Evolutionary conservation across 2,329 filamentous ascomycete genomes (phyloP).

Genomic region (Neurospora sp.): DNA sequence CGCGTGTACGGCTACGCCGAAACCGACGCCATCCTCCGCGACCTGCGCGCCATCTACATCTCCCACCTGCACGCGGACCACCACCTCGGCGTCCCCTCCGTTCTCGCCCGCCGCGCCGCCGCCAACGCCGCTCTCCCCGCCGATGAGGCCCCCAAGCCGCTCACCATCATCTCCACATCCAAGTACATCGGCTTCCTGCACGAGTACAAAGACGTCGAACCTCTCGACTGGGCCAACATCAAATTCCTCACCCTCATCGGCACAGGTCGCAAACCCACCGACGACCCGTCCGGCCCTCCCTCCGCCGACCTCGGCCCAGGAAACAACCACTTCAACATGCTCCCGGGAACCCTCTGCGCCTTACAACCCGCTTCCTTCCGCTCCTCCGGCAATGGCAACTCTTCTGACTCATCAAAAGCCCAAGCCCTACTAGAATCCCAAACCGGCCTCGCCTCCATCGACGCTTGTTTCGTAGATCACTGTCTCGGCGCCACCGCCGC

Average conservation of each 20-base stretch:
- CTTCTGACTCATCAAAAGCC: conserved; percentile 15
- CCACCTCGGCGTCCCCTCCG: conserved; percentile 71
- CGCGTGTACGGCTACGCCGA: conserved; percentile 60
- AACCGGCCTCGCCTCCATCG: conserved; percentile 57
- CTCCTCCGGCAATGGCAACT: conserved; percentile 4
- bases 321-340: neutral
- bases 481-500: conserved; percentile 71
- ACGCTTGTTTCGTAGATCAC: conserved; percentile 62
- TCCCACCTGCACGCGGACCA: conserved; percentile 96
- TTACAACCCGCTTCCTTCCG: conserved; percentile 20
- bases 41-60: conserved; percentile 80
- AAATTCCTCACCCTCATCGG: conserved; percentile 36
- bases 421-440: conserved; percentile 28
- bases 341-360: conserved; percentile 5
- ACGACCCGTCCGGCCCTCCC: neutral
- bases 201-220: conserved; percentile 72
- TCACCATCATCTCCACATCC: conserved; percentile 59
- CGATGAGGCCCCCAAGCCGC: conserved; percentile 26
- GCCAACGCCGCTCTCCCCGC: conserved; percentile 17
- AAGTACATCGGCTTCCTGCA: conserved; percentile 67
- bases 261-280: neutral
- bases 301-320: neutral
- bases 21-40: conserved; percentile 60
- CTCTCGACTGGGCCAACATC: conserved; percentile 46
- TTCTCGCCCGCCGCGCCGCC: conserved; percentile 72